These are phyloP conservation scores for Chytriomyces hyalinus DNA, from an alignment of 192 early-diverging fungal species.

Conservation along the genomic window DNA sequence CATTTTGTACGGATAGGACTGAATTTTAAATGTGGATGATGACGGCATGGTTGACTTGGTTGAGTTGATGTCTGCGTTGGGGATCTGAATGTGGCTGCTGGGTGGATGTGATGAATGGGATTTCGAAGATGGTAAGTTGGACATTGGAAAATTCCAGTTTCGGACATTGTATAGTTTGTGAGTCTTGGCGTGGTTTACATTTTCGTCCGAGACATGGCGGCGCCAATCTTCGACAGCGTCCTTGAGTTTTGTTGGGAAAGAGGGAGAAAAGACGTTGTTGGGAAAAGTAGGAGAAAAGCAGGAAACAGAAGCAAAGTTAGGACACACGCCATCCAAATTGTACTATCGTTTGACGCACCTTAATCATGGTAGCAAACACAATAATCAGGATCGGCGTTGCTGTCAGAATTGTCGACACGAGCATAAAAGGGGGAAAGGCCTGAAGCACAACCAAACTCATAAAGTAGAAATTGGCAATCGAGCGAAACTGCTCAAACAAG, in stretches of 20 bases:
- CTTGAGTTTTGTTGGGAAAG: constrained; percentile 40
- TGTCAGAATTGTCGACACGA: constrained; percentile 53
- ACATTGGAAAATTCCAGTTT: constrained; percentile 60
- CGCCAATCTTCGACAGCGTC: constrained; percentile 90
- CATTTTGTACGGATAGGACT: not conserved
- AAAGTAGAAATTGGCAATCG: constrained; percentile 96
- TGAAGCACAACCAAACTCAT: constrained; percentile 82
- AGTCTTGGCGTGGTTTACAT: constrained; percentile 77
- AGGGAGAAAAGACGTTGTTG: not conserved
- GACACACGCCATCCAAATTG: not conserved
- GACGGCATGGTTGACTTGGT: not conserved
- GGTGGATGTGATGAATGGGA: not conserved
- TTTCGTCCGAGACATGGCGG: constrained; percentile 80
- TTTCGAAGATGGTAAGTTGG: not conserved
- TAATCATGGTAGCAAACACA: constrained; percentile 51
- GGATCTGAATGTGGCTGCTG: not conserved
- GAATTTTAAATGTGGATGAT: not conserved
- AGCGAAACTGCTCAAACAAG: constrained; percentile 95
- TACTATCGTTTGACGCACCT: constrained; percentile 36
- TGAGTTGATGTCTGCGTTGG: constrained; percentile 12
- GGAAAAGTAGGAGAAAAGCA: not conserved
- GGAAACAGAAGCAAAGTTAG: not conserved
- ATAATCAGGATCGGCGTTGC: constrained; percentile 59
- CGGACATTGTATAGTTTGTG: constrained; percentile 64
- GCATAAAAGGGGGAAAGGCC: constrained; percentile 69